phyloP scores from a whole-genome alignment of 495 filamentous ascomycete species.

The Daldinia concentrica region DNA sequence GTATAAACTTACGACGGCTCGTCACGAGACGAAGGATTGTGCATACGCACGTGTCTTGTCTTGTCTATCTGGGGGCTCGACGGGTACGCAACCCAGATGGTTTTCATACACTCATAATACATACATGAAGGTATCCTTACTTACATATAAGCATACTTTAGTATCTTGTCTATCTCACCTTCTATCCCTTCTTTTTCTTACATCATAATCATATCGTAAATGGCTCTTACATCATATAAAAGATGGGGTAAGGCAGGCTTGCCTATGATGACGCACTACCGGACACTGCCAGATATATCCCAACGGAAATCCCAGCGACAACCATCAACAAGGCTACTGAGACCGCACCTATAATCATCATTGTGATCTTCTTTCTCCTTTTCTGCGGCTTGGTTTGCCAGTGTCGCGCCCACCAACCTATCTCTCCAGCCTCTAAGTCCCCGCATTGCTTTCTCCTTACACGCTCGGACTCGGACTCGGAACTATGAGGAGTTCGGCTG shows the following conservation, averaged over 20 bases:
- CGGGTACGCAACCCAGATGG: not conserved
- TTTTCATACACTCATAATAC: conserved; percentile 10
- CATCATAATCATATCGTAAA: not conserved
- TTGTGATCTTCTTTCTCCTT: conserved; percentile 28
- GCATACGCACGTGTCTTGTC: conserved; percentile 5
- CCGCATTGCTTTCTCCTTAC: not conserved
- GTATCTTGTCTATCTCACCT: conserved; percentile 35
- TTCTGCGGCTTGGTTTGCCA: conserved; percentile 13
- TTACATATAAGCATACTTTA: conserved; percentile 25
- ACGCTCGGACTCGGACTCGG: not conserved
- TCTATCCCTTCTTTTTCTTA: conserved; percentile 14
- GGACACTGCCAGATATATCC: conserved; percentile 32
- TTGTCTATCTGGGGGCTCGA: conserved; percentile 12
- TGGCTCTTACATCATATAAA: not conserved
- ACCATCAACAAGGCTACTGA: conserved; percentile 23
- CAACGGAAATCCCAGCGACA: conserved; percentile 32
- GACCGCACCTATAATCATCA: conserved; percentile 10
- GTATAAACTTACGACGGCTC: conserved; percentile 28
- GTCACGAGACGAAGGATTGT: conserved; percentile 32
- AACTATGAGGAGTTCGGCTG: not conserved
- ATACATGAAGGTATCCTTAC: conserved; percentile 16
- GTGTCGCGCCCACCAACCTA: not conserved
- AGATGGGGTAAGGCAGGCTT: not conserved
- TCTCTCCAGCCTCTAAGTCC: conserved; percentile 17
- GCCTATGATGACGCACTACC: conserved; percentile 21